A percentile compares a stretch with the other conserved stretches of the same genome.
Conservation (phyloP, 208 protist genomes). For the Sergeia podlipaevii region DNA sequence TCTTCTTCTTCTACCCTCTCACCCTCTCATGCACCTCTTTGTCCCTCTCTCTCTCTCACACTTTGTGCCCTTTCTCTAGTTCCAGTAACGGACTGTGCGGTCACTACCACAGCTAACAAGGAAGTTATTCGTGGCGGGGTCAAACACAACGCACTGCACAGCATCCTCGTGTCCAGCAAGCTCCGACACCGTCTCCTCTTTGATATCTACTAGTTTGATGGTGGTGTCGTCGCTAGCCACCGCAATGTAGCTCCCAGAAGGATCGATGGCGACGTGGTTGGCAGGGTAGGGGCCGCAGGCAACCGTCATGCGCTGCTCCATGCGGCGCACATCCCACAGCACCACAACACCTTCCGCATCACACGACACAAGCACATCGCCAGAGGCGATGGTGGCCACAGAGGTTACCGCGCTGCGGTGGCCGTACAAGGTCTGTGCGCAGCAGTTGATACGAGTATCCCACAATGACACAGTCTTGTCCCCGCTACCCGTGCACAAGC, state of each 20-base stretch:
- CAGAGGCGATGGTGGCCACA: constrained; percentile 33
- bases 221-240: constrained; percentile 93
- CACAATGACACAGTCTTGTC: constrained; percentile 97
- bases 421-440: constrained; percentile 94
- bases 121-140: constrained; percentile 60
- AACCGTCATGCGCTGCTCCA: constrained; percentile 52
- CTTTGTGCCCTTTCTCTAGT: constrained; percentile 18
- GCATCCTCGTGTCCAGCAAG: constrained; percentile 72
- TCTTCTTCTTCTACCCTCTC: no score
- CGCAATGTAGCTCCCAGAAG: constrained; percentile 69
- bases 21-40: no score
- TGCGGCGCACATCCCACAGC: constrained; percentile 78
- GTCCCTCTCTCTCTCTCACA: no score
- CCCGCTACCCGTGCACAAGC: constrained; percentile 90
- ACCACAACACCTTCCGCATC: constrained; percentile 94
- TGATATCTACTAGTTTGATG: constrained; percentile 94
- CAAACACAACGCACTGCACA: constrained; percentile 89
- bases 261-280: constrained; percentile 71
- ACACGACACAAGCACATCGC: constrained; percentile 77
- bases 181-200: constrained; percentile 64
- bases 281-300: constrained; percentile 72
- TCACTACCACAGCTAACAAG: constrained; percentile 84
- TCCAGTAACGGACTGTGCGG: constrained; percentile 83
- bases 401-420: constrained; percentile 90
- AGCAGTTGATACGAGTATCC: constrained; percentile 93